These are phyloP conservation scores for Viola pubescens DNA, from an alignment of 441 rosid species.

Conservation along the genomic window DNA sequence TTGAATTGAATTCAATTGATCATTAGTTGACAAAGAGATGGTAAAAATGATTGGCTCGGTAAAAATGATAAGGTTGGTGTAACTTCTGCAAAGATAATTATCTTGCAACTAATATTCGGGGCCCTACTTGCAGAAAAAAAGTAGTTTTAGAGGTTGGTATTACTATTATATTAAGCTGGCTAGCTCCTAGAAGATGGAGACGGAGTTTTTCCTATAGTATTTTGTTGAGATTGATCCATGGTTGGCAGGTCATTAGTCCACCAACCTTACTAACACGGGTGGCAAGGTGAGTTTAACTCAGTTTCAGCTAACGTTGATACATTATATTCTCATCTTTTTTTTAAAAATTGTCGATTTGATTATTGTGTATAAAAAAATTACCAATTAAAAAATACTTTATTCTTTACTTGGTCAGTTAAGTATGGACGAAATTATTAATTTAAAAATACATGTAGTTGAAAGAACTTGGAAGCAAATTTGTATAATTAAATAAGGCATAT, in stretches of 20 bases:
- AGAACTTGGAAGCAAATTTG: not conserved
- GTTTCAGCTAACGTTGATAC: no score
- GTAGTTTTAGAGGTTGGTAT: not conserved
- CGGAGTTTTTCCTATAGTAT: not conserved
- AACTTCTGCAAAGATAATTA: no score
- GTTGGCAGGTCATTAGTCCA: slow-evolving; percentile 19
- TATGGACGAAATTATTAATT: not conserved
- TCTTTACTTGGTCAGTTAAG: no score
- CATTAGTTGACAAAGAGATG: not conserved
- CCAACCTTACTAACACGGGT: slow-evolving; percentile 11
- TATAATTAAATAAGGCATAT: no score
- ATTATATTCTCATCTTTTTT: no score
- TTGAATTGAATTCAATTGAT: slow-evolving; percentile 4
- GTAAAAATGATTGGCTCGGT: slow-evolving; percentile 12
- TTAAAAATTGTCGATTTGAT: not conserved
- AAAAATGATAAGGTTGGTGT: not conserved
- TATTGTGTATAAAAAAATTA: not conserved
- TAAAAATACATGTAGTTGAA: not conserved
- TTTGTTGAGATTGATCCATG: slow-evolving; percentile 1
- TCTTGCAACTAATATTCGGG: no score
- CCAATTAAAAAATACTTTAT: no score
- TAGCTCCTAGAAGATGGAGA: not conserved
- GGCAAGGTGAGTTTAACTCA: slow-evolving; percentile 14
- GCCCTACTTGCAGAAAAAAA: no score
- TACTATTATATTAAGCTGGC: not conserved